phyloP scores from a whole-genome alignment of 768 basidiomycete species.

The Pholiota molesta region DNA sequence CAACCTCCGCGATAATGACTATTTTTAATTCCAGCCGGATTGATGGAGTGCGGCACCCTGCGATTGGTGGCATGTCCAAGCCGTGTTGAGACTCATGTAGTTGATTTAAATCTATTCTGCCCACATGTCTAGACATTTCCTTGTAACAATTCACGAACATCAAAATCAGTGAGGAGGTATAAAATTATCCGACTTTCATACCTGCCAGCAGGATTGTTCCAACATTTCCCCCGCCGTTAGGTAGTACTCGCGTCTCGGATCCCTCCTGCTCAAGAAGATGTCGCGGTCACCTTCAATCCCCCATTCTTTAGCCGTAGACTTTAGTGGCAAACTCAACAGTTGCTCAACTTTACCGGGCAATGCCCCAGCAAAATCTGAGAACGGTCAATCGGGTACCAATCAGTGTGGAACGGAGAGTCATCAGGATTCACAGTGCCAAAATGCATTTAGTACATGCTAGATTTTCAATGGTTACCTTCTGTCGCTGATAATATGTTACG shows the following conservation, averaged over 20 bases:
- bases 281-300: background rate
- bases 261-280: background rate
- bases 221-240: background rate
- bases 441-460: constrained; percentile 53
- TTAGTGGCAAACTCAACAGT: background rate
- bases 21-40: background rate
- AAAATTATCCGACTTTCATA: background rate
- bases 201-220: background rate
- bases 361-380: constrained; percentile 48
- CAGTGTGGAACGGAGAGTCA: constrained; percentile 56
- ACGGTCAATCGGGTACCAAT: constrained; percentile 67
- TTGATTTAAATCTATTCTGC: background rate
- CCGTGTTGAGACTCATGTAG: background rate
- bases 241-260: background rate
- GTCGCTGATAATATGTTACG: constrained; percentile 8
- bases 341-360: constrained; percentile 40
- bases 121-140: constrained; percentile 21
- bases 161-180: background rate
- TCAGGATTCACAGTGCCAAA: background rate
- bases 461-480: background rate
- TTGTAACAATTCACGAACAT: constrained; percentile 8
- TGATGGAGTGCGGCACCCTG: background rate
- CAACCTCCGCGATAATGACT: background rate
- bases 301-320: background rate
- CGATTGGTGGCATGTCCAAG: background rate